These are phyloP conservation scores for Tetrapyrgos nigripes DNA, from an alignment of 1,284 basidiomycete species.

Conservation along the genomic window DNA sequence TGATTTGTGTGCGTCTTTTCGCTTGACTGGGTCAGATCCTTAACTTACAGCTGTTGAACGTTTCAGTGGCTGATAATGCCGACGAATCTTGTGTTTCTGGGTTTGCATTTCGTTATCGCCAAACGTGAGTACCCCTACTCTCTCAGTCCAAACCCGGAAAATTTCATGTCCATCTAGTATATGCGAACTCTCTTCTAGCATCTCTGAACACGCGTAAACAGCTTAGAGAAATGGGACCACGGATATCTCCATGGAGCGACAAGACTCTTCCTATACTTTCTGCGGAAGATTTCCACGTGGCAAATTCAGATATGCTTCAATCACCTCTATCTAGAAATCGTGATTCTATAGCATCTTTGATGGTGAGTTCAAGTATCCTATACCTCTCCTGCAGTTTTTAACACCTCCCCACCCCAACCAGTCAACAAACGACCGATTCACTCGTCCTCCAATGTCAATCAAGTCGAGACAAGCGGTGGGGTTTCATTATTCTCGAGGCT, in stretches of 20 bases:
- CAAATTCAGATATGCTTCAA: background rate
- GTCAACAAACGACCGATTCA: background rate
- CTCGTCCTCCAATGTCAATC: background rate
- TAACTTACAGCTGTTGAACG: background rate
- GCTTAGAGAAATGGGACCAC: conserved; percentile 11
- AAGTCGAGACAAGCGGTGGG: background rate
- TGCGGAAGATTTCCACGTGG: conserved; percentile 13
- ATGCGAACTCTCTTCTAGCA: conserved; percentile 19
- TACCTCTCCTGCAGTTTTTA: too few species aligned
- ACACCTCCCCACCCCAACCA: too few species aligned
- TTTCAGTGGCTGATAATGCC: conserved; percentile 27
- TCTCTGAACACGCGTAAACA: conserved; percentile 18
- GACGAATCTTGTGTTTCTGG: conserved; percentile 24
- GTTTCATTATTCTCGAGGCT: background rate
- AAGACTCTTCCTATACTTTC: conserved; percentile 10
- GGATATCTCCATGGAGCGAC: conserved; percentile 7
- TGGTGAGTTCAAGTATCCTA: background rate
- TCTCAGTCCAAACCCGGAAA: background rate
- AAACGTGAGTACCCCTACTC: conserved; percentile 18
- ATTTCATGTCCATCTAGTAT: conserved; percentile 10
- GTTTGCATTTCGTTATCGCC: conserved; percentile 27
- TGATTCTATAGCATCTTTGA: background rate
- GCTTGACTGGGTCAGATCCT: background rate
- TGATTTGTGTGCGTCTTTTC: conserved; percentile 48
- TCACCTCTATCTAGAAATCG: background rate